Evolutionary conservation across 2,329 filamentous ascomycete genomes (phyloP).

Genomic region (Aspergillus sp.): DNA sequence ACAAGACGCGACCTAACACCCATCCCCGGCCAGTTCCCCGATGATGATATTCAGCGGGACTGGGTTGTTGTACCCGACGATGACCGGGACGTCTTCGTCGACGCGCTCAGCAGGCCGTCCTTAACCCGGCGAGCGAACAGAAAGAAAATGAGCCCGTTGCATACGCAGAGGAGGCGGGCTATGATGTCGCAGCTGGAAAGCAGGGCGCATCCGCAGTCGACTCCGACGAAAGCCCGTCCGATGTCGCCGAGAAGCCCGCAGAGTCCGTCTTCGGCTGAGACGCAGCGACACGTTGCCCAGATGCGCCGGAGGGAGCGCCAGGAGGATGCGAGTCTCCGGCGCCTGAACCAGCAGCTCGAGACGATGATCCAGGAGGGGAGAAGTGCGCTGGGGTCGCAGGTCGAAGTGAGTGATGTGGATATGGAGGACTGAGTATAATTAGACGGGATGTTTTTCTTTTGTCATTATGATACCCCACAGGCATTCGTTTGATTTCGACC

Average conservation of each 20-base stretch:
- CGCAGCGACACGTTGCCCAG: slow-evolving; percentile 62
- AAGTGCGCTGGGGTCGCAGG: slow-evolving; percentile 68
- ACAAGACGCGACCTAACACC: slow-evolving; percentile 27
- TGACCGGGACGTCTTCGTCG: slow-evolving; percentile 9
- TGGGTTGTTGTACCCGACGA: slow-evolving; percentile 57
- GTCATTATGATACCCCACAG: slow-evolving; percentile 1
- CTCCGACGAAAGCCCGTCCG: slow-evolving; percentile 14
- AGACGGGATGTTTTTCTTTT: slow-evolving; percentile 1
- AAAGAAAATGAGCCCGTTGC: slow-evolving; percentile 13
- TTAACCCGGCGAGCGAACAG: slow-evolving; percentile 15
- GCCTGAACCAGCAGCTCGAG: slow-evolving; percentile 68
- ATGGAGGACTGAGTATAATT: slow-evolving; percentile 26
- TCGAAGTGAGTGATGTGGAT: slow-evolving; percentile 51
- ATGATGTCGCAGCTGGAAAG: slow-evolving; percentile 18
- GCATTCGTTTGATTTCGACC: slow-evolving; percentile 1
- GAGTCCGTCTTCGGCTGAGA: slow-evolving; percentile 45
- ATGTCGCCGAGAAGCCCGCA: slow-evolving; percentile 23
- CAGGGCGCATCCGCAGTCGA: slow-evolving; percentile 12
- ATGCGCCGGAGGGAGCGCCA: slow-evolving; percentile 65
- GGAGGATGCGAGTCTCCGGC: slow-evolving; percentile 67
- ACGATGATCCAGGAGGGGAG: slow-evolving; percentile 84
- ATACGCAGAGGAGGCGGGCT: slow-evolving; percentile 17
- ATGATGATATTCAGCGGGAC: slow-evolving; percentile 49
- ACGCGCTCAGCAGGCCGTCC: slow-evolving; percentile 9
- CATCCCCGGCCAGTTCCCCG: slow-evolving; percentile 47